Base-by-base conservation (phyloP, 2,329 filamentous ascomycete species). In the Rutstroemia sydowiana region DNA sequence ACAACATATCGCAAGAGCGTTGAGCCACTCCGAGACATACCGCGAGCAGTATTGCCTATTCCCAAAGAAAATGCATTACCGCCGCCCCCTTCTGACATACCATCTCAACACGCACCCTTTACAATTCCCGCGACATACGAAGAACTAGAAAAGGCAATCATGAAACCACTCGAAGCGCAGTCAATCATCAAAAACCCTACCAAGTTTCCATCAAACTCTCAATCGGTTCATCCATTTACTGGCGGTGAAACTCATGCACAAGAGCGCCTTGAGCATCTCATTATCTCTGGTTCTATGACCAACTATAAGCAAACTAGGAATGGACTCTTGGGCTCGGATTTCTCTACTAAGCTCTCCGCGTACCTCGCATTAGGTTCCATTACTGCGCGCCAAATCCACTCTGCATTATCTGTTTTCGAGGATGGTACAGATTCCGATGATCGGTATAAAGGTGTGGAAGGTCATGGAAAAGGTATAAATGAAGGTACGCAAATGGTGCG, bases 321-420 rank as follows among this genome's bases (percentile, higher is more conserved):
- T 54, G 84, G 84, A 0, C 73, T 90, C 1, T 65, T 90, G 0
- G 87, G 86, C 1, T 64, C 73, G 1, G 83, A 88, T 57, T 89
- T 84, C 62, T 87, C 82, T 61, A 89, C 86, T 3, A 91, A 90
- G 55, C 71, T 92, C 0, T 88, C 87, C 0, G 83, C 80, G 0
- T 92, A 81, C 64, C 73, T 92, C 0, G 78, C 86, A 0, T 75
- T 87, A 11, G 88, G 88, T 3, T 85, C 81, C 59, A 72, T 91
- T 40, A 86, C 86, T 0, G 82, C 85, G 1, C 79, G 87, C 1
- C 84, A 88, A 62, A 70, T 92, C 3, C 86, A 92, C 56, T 74
- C 77, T 41, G 75, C 77, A n/a, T 73, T 92, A 45, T 21, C 83
- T 5, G 75, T 76, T 21, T 87, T 88, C 53, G 87, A 92, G 67